These are phyloP conservation scores for Trametes hirsuta DNA, from an alignment of 1,284 basidiomycete species.

Conservation along the genomic window DNA sequence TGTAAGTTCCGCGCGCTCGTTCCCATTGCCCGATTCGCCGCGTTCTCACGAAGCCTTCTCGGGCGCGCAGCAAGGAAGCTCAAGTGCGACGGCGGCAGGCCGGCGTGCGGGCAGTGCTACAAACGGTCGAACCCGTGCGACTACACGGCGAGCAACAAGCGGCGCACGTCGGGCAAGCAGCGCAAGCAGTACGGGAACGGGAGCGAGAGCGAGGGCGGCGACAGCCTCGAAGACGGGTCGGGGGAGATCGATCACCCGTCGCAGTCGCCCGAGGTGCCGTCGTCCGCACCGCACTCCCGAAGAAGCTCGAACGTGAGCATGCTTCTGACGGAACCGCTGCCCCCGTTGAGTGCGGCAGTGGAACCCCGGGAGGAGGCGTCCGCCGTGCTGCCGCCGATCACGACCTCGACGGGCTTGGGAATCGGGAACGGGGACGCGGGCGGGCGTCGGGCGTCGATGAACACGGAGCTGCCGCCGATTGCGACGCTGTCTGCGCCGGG, in stretches of 20 bases:
- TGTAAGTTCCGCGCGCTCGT: slow-evolving; percentile 51
- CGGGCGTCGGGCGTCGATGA: slow-evolving; percentile 22
- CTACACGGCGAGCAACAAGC: slow-evolving; percentile 76
- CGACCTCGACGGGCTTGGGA: slow-evolving; percentile 18
- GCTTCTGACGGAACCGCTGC: slow-evolving; percentile 38
- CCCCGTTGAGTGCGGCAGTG: slow-evolving; percentile 30
- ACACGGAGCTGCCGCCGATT: slow-evolving; percentile 67
- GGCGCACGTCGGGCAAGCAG: slow-evolving; percentile 58
- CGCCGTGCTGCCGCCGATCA: slow-evolving; percentile 34
- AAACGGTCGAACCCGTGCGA: slow-evolving; percentile 78
- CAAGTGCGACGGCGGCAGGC: slow-evolving; percentile 81
- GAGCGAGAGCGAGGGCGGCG: slow-evolving; percentile 50
- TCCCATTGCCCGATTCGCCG: slow-evolving; percentile 3
- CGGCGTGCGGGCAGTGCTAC: slow-evolving; percentile 76
- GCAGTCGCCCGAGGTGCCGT: slow-evolving; percentile 60
- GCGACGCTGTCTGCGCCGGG: slow-evolving; percentile 58
- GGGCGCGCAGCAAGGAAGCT: slow-evolving; percentile 67
- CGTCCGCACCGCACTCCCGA: slow-evolving; percentile 57
- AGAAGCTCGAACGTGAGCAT: slow-evolving; percentile 58
- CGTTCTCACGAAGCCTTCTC: slow-evolving; percentile 20
- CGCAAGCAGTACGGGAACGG: slow-evolving; percentile 62
- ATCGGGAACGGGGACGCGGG: slow-evolving; percentile 1
- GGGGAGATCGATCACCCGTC: slow-evolving; percentile 52
- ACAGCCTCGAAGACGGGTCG: slow-evolving; percentile 51
- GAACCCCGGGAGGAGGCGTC: slow-evolving; percentile 31